phyloP scores from a whole-genome alignment of 495 filamentous ascomycete genomes.

The Glonium stellatum region DNA sequence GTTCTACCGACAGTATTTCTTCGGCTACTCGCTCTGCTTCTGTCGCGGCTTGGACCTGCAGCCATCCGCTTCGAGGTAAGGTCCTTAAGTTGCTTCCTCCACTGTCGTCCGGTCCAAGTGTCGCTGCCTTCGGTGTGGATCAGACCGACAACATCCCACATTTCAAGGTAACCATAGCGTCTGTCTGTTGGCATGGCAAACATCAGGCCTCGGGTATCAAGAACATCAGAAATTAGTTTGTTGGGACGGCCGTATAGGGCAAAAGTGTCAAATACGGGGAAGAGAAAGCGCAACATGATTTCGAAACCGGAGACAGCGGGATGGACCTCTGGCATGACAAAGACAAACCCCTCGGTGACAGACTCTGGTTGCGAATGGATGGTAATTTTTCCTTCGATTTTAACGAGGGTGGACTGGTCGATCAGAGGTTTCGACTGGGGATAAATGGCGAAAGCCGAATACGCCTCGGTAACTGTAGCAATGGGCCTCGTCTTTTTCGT shows the following conservation, averaged over 20 bases:
- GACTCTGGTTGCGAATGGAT: slow-evolving; percentile 69
- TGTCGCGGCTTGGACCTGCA: slow-evolving; percentile 30
- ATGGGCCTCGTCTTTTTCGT: slow-evolving; percentile 88
- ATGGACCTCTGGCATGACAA: slow-evolving; percentile 93
- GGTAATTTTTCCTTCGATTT: slow-evolving; percentile 85
- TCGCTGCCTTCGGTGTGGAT: slow-evolving; percentile 70
- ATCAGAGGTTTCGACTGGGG: slow-evolving; percentile 89
- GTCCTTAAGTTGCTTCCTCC: slow-evolving; percentile 84
- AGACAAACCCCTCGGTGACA: slow-evolving; percentile 84
- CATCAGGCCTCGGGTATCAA: slow-evolving; percentile 87
- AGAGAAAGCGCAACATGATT: slow-evolving; percentile 90
- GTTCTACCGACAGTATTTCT: slow-evolving; percentile 60
- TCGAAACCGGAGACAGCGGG: slow-evolving; percentile 90
- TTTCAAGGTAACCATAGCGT: slow-evolving; percentile 85
- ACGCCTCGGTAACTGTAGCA: slow-evolving; percentile 83
- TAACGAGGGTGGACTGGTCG: slow-evolving; percentile 88
- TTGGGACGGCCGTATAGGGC: slow-evolving; percentile 85
- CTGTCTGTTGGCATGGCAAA: slow-evolving; percentile 91
- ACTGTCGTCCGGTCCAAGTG: slow-evolving; percentile 81
- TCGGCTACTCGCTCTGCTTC: slow-evolving; percentile 46
- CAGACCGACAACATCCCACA: slow-evolving; percentile 71
- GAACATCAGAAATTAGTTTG: slow-evolving; percentile 75
- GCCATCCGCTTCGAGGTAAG: slow-evolving; percentile 73
- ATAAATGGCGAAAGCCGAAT: slow-evolving; percentile 90
- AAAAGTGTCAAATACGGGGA: slow-evolving; percentile 92